phyloP scores from a whole-genome alignment of 495 filamentous ascomycete genomes.

The Talaromyces liani region DNA sequence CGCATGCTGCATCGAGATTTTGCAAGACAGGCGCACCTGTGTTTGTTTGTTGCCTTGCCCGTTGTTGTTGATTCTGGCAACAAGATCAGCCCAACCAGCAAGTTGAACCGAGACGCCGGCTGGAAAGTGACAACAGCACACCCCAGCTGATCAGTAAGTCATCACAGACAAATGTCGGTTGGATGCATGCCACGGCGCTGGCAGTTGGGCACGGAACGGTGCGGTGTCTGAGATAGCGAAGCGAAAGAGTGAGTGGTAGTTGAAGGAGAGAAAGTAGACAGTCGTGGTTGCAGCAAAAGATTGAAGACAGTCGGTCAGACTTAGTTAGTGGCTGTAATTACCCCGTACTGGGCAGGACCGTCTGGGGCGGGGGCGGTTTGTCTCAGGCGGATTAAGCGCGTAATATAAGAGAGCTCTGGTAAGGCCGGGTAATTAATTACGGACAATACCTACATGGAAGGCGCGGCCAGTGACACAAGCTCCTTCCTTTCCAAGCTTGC shows the following conservation, averaged over 20 bases:
- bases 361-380: background rate
- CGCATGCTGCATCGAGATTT: background rate
- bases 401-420: background rate
- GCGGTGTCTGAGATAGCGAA: background rate
- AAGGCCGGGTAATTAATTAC: background rate
- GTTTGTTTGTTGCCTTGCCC: background rate
- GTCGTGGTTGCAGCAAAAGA: background rate
- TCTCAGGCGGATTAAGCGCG: background rate
- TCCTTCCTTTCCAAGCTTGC: background rate
- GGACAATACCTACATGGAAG: background rate
- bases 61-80: background rate
- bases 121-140: background rate
- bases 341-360: background rate
- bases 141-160: background rate
- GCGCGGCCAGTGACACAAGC: background rate
- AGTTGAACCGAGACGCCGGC: background rate
- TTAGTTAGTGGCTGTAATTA: background rate
- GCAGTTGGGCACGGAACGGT: background rate
- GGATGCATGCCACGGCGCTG: background rate
- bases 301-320: background rate
- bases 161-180: background rate
- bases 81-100: background rate
- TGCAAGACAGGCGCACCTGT: constrained; percentile 4
- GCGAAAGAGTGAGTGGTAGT: background rate
- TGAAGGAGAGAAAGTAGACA: background rate